phyloP scores from a whole-genome alignment of 164 flowering plant species.

The Berberis thunbergii region DNA sequence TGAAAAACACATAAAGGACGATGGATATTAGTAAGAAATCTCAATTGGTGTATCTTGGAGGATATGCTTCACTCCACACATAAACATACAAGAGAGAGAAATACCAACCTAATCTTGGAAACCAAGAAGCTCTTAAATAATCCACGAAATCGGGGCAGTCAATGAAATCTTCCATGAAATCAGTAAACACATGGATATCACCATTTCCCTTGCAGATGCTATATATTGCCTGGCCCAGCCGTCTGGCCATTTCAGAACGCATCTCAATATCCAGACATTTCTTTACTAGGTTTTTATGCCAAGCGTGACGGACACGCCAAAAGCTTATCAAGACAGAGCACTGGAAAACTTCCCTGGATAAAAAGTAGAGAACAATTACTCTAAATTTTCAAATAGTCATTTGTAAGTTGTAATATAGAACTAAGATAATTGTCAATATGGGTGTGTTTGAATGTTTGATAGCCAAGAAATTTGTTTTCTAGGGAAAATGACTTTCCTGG shows the following conservation, averaged over 20 bases:
- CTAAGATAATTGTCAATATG: too few relatives aligned
- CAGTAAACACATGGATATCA: conserved; percentile 34
- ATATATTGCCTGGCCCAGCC: conserved; percentile 50
- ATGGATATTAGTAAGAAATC: too few relatives aligned
- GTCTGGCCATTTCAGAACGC: conserved; percentile 46
- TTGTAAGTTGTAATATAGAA: too few relatives aligned
- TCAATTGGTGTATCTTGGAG: too few relatives aligned
- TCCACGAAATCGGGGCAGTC: conserved; percentile 73
- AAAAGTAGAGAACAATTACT: conserved; percentile 3
- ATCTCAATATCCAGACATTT: conserved; percentile 43
- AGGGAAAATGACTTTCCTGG: too few relatives aligned
- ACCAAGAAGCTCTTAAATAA: conserved; percentile 82
- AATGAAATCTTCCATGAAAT: conserved; percentile 61
- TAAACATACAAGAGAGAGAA: background rate
- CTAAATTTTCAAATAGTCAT: too few relatives aligned
- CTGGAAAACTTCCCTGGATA: conserved; percentile 78
- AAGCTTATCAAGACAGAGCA: conserved; percentile 68
- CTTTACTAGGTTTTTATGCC: conserved; percentile 80
- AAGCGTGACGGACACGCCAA: conserved; percentile 91
- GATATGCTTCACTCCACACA: too few relatives aligned
- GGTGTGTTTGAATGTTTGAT: too few relatives aligned
- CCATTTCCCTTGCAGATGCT: conserved; percentile 48
- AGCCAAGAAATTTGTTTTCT: too few relatives aligned
- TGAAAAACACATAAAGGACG: too few relatives aligned
- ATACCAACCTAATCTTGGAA: conserved; percentile 67